Percentiles rank a stretch among this genome's conserved stretches.
phyloP scores from a whole-genome alignment of 179 eudicot species.

The Beta lomatogona region DNA sequence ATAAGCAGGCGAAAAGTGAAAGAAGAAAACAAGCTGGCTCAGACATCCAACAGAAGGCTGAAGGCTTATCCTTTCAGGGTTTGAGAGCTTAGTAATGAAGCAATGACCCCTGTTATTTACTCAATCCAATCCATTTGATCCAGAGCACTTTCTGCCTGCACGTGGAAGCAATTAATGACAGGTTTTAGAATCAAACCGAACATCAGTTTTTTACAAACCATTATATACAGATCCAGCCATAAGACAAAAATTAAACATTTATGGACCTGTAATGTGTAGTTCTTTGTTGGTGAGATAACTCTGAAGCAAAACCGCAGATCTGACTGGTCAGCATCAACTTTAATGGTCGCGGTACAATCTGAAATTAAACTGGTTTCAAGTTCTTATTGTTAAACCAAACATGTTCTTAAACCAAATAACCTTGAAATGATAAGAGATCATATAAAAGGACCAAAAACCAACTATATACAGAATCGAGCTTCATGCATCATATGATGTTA shows the following conservation, averaged over 20 bases:
- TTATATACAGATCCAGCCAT: not conserved
- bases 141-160: slow-evolving; percentile 96
- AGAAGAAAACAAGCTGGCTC: slow-evolving; percentile 12
- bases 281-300: slow-evolving; percentile 94
- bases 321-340: slow-evolving; percentile 97
- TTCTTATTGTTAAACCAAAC: too few relatives aligned
- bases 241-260: slow-evolving; percentile 2
- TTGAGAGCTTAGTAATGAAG: slow-evolving; percentile 93
- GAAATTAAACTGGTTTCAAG: too few relatives aligned
- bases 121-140: slow-evolving; percentile 99
- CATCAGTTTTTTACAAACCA: not conserved
- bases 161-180: slow-evolving; percentile 22
- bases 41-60: not conserved
- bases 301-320: slow-evolving; percentile 98
- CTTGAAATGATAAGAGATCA: too few relatives aligned
- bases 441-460: too few relatives aligned
- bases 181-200: slow-evolving; percentile 11
- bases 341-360: slow-evolving; percentile 71
- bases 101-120: slow-evolving; percentile 97
- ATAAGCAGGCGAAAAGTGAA: slow-evolving; percentile 12
- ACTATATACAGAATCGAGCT: too few relatives aligned
- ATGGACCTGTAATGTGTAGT: slow-evolving; percentile 94
- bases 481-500: too few relatives aligned
- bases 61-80: slow-evolving; percentile 85
- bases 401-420: too few relatives aligned